A percentile compares a stretch with the other conserved stretches of the same genome.
phyloP scores from a whole-genome alignment of 2,329 filamentous ascomycete species.

The Epicoccum sorghinum region DNA sequence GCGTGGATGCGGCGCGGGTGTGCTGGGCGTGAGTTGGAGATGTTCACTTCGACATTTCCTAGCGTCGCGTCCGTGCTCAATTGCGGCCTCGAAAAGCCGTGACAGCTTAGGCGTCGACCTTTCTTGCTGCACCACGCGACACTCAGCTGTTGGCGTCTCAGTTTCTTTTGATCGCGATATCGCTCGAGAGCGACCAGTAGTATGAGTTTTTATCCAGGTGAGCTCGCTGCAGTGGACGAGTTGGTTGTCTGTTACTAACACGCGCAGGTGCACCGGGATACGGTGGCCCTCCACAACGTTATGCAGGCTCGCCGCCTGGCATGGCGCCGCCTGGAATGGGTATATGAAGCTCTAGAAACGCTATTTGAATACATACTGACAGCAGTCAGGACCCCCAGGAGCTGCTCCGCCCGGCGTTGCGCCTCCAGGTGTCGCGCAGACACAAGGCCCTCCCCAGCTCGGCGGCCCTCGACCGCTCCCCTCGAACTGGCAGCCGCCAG shows the following conservation, averaged over 20 bases:
- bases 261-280: conserved; percentile 63
- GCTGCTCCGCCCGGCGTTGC: conserved; percentile 71
- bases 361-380: background rate
- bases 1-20: background rate
- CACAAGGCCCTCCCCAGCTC: conserved; percentile 73
- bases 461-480: conserved; percentile 82
- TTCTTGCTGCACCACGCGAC: background rate
- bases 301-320: conserved; percentile 73
- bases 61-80: conserved; percentile 22
- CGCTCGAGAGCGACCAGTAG: background rate
- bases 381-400: conserved; percentile 13
- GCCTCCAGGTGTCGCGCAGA: conserved; percentile 79
- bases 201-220: conserved; percentile 49
- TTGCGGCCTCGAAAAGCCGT: conserved; percentile 8
- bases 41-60: conserved; percentile 30
- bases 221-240: conserved; percentile 3
- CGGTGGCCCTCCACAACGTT: conserved; percentile 72
- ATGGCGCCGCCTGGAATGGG: conserved; percentile 83
- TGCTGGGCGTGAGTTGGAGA: background rate
- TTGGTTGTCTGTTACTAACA: conserved; percentile 32
- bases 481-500: conserved; percentile 82
- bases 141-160: background rate
- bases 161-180: background rate
- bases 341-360: conserved; percentile 51
- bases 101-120: background rate